These are phyloP conservation scores for Cladosporium sp. DNA, from an alignment of 2,329 filamentous ascomycete genomes.

Conservation along the genomic window DNA sequence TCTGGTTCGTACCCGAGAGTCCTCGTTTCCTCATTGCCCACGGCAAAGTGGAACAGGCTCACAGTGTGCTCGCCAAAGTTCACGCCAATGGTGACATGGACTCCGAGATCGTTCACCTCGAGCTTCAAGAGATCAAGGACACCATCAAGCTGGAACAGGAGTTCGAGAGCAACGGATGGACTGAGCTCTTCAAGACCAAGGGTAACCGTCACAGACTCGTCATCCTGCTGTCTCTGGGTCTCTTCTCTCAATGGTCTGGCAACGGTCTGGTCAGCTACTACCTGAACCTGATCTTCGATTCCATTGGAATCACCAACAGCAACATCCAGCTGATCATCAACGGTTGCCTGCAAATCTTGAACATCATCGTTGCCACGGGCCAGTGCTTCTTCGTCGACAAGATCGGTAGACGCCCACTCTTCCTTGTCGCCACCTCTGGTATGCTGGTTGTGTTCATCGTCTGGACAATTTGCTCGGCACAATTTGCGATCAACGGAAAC, in stretches of 20 bases:
- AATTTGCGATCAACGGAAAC: constrained; percentile 22
- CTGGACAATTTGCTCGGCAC: constrained; percentile 35
- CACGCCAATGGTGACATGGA: constrained; percentile 47
- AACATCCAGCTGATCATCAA: constrained; percentile 41
- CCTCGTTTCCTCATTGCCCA: constrained; percentile 56
- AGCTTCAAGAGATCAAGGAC: constrained; percentile 49
- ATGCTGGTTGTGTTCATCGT: constrained; percentile 39
- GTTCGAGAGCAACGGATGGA: constrained; percentile 43
- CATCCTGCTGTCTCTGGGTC: constrained; percentile 51
- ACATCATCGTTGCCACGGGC: constrained; percentile 53
- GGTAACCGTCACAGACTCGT: constrained; percentile 54
- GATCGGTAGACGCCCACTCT: constrained; percentile 33
- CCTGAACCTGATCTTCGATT: constrained; percentile 31
- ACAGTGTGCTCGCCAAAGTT: constrained; percentile 48
- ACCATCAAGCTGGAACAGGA: constrained; percentile 47
- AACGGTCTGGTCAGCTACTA: constrained; percentile 48
- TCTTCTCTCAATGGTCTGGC: constrained; percentile 57
- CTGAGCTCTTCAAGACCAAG: constrained; percentile 45
- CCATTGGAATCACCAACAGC: constrained; percentile 33
- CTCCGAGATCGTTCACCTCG: constrained; percentile 44
- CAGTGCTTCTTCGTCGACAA: constrained; percentile 34
- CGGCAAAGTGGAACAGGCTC: constrained; percentile 49
- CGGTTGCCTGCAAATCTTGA: constrained; percentile 56
- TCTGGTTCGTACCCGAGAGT: constrained; percentile 55
- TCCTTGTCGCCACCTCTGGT: constrained; percentile 34